Percentiles rank a stretch among this genome's conserved stretches.
These are phyloP conservation scores for Naganishia randhawae DNA, from an alignment of 768 basidiomycete species.

Conservation along the genomic window DNA sequence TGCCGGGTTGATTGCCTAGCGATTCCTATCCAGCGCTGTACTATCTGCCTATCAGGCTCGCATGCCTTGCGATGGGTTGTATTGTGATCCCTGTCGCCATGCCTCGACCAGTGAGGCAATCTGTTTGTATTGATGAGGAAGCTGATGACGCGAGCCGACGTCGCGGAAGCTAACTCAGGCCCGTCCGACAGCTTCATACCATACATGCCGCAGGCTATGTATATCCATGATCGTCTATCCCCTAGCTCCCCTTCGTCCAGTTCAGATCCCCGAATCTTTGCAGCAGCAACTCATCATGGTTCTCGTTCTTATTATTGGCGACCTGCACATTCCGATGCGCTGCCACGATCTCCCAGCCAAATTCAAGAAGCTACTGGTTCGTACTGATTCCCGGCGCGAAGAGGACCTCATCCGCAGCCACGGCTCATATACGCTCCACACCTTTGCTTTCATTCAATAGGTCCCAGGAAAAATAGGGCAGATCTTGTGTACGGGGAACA, in stretches of 20 bases:
- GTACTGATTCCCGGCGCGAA: constrained; percentile 23
- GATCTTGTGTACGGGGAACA: constrained; percentile 94
- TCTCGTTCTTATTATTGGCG: constrained; percentile 92
- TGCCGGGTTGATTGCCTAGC: constrained; percentile 1
- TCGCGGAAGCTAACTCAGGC: constrained; percentile 1
- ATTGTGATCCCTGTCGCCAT: too few species aligned
- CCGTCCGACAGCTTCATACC: neutral
- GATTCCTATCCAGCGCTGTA: neutral
- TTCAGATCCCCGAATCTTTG: neutral
- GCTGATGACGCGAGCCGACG: constrained; percentile 13
- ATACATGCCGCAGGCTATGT: neutral
- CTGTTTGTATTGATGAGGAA: too few species aligned
- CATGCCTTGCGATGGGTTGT: too few species aligned
- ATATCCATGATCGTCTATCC: neutral
- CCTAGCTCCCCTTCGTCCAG: neutral
- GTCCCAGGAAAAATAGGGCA: constrained; percentile 96
- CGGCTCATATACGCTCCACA: neutral
- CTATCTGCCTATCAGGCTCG: too few species aligned
- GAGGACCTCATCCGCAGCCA: neutral
- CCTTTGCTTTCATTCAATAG: constrained; percentile 29
- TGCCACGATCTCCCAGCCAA: constrained; percentile 85
- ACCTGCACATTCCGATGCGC: constrained; percentile 88
- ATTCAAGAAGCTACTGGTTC: constrained; percentile 87
- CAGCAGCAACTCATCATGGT: constrained; percentile 61
- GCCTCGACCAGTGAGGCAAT: neutral